These are phyloP conservation scores for Castanospermum australe DNA, from an alignment of 306 rosid genomes.

Conservation along the genomic window DNA sequence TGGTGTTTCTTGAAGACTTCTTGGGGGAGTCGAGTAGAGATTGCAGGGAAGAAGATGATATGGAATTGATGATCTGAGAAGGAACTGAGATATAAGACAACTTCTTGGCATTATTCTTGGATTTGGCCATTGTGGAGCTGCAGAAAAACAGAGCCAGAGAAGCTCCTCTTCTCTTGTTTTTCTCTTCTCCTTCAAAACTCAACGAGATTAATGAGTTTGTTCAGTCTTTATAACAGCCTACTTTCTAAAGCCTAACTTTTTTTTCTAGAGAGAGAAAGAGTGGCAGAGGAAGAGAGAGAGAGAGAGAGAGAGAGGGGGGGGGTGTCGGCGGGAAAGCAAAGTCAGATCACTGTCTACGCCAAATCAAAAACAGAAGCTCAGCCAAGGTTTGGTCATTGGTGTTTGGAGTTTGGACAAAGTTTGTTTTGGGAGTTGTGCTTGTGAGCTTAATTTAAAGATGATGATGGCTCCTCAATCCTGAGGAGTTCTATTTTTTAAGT, in stretches of 20 bases:
- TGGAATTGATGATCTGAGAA: constrained; percentile 83
- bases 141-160: not conserved
- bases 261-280: not conserved
- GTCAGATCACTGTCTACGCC: constrained; percentile 28
- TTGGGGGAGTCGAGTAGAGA: constrained; percentile 83
- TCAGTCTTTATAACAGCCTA: not conserved
- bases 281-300: not conserved
- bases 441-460: constrained; percentile 24
- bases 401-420: constrained; percentile 22
- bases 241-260: not conserved
- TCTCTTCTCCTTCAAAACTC: not conserved
- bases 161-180: not conserved
- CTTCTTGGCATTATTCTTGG: constrained; percentile 63
- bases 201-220: not conserved
- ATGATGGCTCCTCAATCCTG: too few relatives aligned
- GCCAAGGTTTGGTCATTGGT: too few relatives aligned
- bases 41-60: constrained; percentile 82
- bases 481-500: too few relatives aligned
- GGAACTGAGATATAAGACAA: constrained; percentile 87
- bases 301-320: not conserved
- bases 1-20: constrained; percentile 55
- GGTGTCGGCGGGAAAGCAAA: constrained; percentile 49
- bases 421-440: not conserved
- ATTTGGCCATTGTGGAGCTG: constrained; percentile 59
- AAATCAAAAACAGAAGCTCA: constrained; percentile 3